Evolutionary conservation across 108 stramenopile species (phyloP), one percentile per base, ranked within the genome.

Genomic region (Skeletonema costatum): DNA sequence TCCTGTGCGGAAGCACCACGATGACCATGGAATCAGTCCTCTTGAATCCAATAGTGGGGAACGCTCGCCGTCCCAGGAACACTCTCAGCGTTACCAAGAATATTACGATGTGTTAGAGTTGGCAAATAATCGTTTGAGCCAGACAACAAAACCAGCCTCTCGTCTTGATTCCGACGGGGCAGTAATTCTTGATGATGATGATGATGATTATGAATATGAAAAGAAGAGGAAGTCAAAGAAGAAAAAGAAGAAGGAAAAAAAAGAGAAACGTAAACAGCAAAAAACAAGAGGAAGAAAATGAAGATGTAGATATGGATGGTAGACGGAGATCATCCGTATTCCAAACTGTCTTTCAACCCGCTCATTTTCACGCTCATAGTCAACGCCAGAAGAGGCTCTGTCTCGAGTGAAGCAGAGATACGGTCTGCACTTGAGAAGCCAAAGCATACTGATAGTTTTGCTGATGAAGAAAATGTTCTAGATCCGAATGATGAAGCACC

Each of bases 51-150:
- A 46, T 46, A 46, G 44, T n/a, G 44, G 44, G 44, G 44, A 46
- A n/a, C 44, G 3, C n/a, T 46, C 44, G 4, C 16, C 44, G 2
- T 0, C 14, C 3, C 44, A 5, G 44, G 44, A 46, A n/a, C 16
- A n/a, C n/a, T 46, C 44, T 46, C 53, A 4, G 25, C 53, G 53
- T 25, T 56, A 80, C 58, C 73, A 73, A 70, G 72, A 74, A 53
- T 80, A 80, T 33, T 80, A 74, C 63, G 72, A 80, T 74, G 73
- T 80, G 5, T 74, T 80, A 44, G 73, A 80, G 62, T 42, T 74
- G 50, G 79, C 79, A 67, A 62, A 73, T 33, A 69, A 51, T 68
- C 75, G 75, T n/a, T 35, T 76, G 75, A 76, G 21, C 2, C 16
- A 25, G 21, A 56, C 5, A 21, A 0, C 53, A 10, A 25, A 16